Evolutionary conservation across 352 stramenopile species (phyloP).

Genomic region (Blastocystis sp.): DNA sequence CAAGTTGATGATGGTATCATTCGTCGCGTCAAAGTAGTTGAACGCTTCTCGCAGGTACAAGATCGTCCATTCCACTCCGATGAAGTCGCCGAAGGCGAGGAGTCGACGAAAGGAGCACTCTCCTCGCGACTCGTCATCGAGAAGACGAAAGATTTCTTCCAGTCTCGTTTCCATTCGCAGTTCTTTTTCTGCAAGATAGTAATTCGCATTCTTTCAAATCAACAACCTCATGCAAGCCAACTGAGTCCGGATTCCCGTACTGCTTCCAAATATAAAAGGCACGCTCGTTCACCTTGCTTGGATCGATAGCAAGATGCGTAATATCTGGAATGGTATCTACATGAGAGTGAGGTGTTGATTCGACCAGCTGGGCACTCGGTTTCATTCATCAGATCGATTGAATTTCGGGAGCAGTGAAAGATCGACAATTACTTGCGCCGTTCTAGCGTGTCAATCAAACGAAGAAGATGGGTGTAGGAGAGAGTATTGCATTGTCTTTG

Average conservation of each 20-base stretch:
- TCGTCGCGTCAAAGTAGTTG: not conserved
- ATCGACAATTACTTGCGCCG: too few relatives aligned
- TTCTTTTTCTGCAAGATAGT: constrained; percentile 11
- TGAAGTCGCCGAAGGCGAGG: constrained; percentile 11
- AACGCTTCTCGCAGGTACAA: constrained; percentile 2
- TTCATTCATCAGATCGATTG: not conserved
- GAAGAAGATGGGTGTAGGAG: too few relatives aligned
- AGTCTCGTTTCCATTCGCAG: constrained; percentile 4
- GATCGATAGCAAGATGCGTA: not conserved
- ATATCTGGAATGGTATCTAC: constrained; percentile 1
- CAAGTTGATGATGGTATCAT: not conserved
- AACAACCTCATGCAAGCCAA: not conserved
- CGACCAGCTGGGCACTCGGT: not conserved
- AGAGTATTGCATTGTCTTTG: too few relatives aligned
- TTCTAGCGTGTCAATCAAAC: not conserved
- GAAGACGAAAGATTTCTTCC: not conserved
- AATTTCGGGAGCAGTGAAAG: not conserved
- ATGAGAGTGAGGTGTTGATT: not conserved
- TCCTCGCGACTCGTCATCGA: not conserved
- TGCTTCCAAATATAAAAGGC: not conserved
- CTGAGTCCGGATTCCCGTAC: not conserved
- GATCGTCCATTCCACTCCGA: constrained; percentile 5
- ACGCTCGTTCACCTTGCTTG: not conserved
- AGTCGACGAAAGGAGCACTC: constrained; percentile 1
- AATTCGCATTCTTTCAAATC: not conserved